Evolutionary conservation across 306 rosid species (phyloP).

Genomic region (Ceratonia siliqua): DNA sequence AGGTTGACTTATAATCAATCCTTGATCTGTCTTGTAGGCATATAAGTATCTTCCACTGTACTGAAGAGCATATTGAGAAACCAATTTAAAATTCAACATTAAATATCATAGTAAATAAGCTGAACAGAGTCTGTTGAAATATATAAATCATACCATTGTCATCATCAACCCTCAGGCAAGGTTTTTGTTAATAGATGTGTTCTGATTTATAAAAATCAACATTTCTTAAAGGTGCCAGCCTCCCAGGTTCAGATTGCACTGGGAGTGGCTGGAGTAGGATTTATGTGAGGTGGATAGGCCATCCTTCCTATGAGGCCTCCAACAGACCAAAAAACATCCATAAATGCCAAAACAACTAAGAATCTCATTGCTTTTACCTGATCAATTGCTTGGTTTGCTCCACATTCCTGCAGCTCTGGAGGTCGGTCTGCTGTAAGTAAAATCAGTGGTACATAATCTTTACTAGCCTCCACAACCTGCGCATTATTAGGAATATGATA

Average conservation of each 20-base stretch:
- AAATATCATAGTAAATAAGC: constrained; percentile 1
- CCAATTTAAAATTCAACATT: background rate
- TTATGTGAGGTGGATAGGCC: background rate
- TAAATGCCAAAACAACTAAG: background rate
- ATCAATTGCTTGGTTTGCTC: constrained; percentile 91
- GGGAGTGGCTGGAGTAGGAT: background rate
- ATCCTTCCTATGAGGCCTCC: background rate
- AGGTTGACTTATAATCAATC: background rate
- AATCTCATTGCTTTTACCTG: constrained; percentile 53
- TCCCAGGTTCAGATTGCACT: background rate
- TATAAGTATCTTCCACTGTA: background rate
- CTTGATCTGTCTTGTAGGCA: background rate
- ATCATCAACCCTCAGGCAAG: constrained; percentile 1
- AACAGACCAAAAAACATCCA: background rate
- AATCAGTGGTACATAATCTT: constrained; percentile 87
- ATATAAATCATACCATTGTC: background rate
- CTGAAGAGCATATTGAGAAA: background rate
- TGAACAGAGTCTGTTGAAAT: background rate
- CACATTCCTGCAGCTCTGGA: constrained; percentile 76
- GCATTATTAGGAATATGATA: constrained; percentile 7
- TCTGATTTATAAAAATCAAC: constrained; percentile 2
- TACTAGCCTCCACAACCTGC: constrained; percentile 97
- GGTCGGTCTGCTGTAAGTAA: constrained; percentile 98
- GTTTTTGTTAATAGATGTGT: background rate
- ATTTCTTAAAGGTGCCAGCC: background rate